A percentile compares a stretch with the other conserved stretches of the same genome.
These are phyloP conservation scores for Cordyceps farinosa DNA, from an alignment of 2,329 filamentous ascomycete species.

Conservation along the genomic window DNA sequence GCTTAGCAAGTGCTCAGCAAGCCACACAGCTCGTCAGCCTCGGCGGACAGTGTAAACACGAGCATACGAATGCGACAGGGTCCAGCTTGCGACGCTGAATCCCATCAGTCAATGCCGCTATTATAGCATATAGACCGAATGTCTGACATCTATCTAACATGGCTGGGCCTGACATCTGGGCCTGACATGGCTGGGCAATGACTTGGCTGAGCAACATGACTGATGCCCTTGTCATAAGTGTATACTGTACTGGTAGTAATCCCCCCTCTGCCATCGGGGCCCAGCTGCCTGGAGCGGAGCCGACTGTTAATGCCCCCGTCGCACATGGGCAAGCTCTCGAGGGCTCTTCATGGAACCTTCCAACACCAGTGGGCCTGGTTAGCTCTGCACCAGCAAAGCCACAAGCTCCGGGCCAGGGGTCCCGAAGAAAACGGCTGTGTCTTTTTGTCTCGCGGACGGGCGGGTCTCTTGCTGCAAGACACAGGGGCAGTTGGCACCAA, in stretches of 20 bases:
- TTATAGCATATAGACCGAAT: not conserved
- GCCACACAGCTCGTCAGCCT: conserved; percentile 12
- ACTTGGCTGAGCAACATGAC: conserved; percentile 6
- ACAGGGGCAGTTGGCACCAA: conserved; percentile 3
- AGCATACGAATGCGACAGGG: not conserved
- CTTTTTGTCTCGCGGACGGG: not conserved
- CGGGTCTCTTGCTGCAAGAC: conserved; percentile 6
- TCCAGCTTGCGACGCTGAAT: not conserved
- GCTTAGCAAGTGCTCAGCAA: conserved; percentile 1
- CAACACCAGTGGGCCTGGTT: conserved; percentile 3
- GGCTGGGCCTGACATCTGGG: not conserved
- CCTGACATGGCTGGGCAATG: not conserved
- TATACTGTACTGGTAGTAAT: not conserved
- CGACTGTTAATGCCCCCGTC: conserved; percentile 14
- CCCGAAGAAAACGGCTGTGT: conserved; percentile 5
- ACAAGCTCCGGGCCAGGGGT: not conserved
- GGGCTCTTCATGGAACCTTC: conserved; percentile 4
- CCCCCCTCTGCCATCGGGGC: not conserved
- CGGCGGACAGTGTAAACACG: not conserved
- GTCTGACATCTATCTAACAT: not conserved
- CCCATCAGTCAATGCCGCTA: not conserved
- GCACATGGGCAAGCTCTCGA: conserved; percentile 6
- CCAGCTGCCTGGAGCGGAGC: not conserved
- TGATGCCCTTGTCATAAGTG: not conserved
- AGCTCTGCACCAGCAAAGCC: not conserved